A percentile compares a stretch with the other conserved stretches of the same genome.
These are phyloP conservation scores for Biancaea sappan DNA, from an alignment of 306 rosid species.

Conservation along the genomic window DNA sequence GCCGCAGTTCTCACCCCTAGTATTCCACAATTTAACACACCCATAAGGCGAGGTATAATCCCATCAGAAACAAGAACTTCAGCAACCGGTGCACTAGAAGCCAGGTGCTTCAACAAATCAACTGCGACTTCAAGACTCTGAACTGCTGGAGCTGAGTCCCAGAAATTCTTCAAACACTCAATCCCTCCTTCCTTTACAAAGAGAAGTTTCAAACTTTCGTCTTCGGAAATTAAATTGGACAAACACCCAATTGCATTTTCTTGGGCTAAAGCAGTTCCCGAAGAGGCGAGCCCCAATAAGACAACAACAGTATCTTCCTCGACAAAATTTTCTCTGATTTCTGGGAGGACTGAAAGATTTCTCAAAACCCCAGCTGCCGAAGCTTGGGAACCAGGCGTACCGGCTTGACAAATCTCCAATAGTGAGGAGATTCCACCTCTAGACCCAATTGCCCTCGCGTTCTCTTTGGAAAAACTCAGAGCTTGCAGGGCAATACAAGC, in stretches of 20 bases:
- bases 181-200: constrained; percentile 75
- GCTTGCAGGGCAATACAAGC: constrained; percentile 76
- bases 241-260: constrained; percentile 83
- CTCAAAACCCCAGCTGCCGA: constrained; percentile 79
- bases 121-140: constrained; percentile 70
- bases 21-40: constrained; percentile 66
- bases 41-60: constrained; percentile 54
- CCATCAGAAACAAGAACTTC: constrained; percentile 71
- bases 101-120: constrained; percentile 65
- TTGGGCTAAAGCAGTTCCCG: constrained; percentile 72
- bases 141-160: constrained; percentile 63
- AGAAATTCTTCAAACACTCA: constrained; percentile 71
- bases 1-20: constrained; percentile 72
- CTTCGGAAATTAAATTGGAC: constrained; percentile 63
- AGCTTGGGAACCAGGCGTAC: constrained; percentile 89
- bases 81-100: constrained; percentile 44
- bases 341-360: constrained; percentile 61
- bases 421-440: constrained; percentile 91
- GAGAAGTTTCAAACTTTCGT: constrained; percentile 56
- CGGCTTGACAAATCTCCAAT: constrained; percentile 81
- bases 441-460: constrained; percentile 82
- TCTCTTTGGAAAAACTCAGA: constrained; percentile 66
- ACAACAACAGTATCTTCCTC: constrained; percentile 77
- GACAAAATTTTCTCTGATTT: constrained; percentile 63
- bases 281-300: constrained; percentile 62